Percentiles rank a stretch among this genome's conserved stretches.
Evolutionary conservation across 257 asterid species (phyloP).

Genomic region (Solanum etuberosum): DNA sequence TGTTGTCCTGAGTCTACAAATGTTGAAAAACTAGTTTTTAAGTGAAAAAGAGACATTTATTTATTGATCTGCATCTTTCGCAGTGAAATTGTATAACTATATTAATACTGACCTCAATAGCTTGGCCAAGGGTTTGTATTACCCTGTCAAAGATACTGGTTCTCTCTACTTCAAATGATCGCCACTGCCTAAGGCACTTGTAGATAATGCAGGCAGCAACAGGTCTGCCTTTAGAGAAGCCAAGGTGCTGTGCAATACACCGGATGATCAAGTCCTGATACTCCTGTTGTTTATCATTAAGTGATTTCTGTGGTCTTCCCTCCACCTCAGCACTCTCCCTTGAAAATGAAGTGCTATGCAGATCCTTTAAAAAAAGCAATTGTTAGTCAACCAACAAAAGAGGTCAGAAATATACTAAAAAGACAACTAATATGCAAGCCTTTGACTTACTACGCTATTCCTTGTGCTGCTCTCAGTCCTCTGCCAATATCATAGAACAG

Average conservation of each 20-base stretch:
- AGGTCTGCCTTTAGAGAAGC: constrained; percentile 92
- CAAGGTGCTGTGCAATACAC: constrained; percentile 96
- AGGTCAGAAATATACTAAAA: neutral
- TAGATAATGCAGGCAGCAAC: constrained; percentile 97
- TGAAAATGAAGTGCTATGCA: constrained; percentile 67
- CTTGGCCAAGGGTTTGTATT: constrained; percentile 79
- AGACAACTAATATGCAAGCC: neutral
- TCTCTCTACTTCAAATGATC: constrained; percentile 92
- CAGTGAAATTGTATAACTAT: neutral
- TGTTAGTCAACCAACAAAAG: neutral
- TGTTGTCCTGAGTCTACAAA: constrained; percentile 78
- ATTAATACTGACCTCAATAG: neutral
- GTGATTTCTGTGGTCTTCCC: constrained; percentile 92
- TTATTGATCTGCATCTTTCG: neutral
- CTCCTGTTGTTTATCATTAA: constrained; percentile 97
- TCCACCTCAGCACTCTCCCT: constrained; percentile 66
- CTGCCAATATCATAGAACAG: constrained; percentile 33
- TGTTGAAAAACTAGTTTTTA: neutral
- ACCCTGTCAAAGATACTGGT: constrained; percentile 94
- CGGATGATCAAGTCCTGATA: constrained; percentile 98
- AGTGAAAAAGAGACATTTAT: neutral
- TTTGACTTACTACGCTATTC: constrained; percentile 16
- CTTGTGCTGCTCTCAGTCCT: constrained; percentile 60
- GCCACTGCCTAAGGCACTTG: constrained; percentile 99
- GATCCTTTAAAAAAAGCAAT: constrained; percentile 41